phyloP scores from a whole-genome alignment of 352 stramenopile genomes.

The Phytopythium sindhum region DNA sequence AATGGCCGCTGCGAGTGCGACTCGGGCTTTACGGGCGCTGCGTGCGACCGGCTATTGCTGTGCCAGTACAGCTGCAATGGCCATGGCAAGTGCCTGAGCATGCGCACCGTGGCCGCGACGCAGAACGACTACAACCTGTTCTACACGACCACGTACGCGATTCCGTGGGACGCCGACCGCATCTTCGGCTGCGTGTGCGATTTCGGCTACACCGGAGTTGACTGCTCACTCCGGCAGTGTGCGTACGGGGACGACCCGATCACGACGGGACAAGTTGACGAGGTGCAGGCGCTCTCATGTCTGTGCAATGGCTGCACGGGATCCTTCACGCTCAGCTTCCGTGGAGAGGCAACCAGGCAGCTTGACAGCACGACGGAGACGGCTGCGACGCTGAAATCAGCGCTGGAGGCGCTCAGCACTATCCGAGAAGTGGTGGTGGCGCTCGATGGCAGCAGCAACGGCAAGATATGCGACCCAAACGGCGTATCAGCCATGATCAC shows the following conservation, averaged over 20 bases:
- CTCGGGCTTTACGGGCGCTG: conserved; percentile 55
- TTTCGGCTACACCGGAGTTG: conserved; percentile 79
- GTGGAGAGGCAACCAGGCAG: conserved; percentile 42
- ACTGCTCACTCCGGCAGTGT: conserved; percentile 85
- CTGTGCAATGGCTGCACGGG: conserved; percentile 50
- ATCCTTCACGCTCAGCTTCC: conserved; percentile 62
- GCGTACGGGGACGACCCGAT: conserved; percentile 84
- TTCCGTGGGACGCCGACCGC: conserved; percentile 80
- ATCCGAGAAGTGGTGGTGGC: conserved; percentile 46
- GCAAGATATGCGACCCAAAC: conserved; percentile 37
- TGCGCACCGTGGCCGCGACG: conserved; percentile 44
- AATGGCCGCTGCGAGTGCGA: conserved; percentile 83
- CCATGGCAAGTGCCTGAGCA: conserved; percentile 87
- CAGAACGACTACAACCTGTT: conserved; percentile 67
- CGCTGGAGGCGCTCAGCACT: conserved; percentile 47
- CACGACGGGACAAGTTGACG: conserved; percentile 67
- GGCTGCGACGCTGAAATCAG: conserved; percentile 33
- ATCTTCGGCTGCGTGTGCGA: conserved; percentile 90
- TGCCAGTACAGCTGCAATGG: conserved; percentile 86
- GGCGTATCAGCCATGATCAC: conserved; percentile 63
- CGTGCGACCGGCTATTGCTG: conserved; percentile 56
- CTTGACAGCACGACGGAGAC: conserved; percentile 43
- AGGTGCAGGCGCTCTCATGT: conserved; percentile 81
- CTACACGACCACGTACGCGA: conserved; percentile 46
- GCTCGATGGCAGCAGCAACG: conserved; percentile 35